phyloP scores from a whole-genome alignment of 441 rosid genomes.

The Arabidopsis lyrata region DNA sequence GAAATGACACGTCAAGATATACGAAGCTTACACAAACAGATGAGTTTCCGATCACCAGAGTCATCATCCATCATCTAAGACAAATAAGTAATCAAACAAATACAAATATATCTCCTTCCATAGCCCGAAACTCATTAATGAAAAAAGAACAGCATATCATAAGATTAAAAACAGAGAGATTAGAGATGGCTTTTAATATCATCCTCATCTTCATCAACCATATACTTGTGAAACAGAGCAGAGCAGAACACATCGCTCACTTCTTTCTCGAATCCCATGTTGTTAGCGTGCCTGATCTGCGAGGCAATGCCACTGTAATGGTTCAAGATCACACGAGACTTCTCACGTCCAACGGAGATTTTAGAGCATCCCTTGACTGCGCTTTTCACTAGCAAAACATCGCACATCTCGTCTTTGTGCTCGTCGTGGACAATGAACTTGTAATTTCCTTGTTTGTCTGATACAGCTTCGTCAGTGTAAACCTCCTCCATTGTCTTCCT shows the following conservation, averaged over 20 bases:
- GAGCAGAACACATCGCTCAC: conserved; percentile 37
- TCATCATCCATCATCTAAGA: conserved; percentile 25
- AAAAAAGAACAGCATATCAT: background rate
- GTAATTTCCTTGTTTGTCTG: conserved; percentile 71
- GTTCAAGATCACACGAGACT: conserved; percentile 45
- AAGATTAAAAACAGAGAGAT: background rate
- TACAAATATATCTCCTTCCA: conserved; percentile 4
- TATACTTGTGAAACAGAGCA: conserved; percentile 40
- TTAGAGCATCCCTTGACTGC: conserved; percentile 1
- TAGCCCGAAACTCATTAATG: conserved; percentile 10
- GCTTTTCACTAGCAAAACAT: conserved; percentile 41
- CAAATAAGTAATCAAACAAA: conserved; percentile 29
- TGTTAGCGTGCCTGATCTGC: conserved; percentile 41
- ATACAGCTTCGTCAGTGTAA: conserved; percentile 56
- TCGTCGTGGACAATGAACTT: conserved; percentile 69
- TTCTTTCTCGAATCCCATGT: conserved; percentile 48
- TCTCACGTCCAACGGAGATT: conserved; percentile 39
- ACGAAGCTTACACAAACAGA: background rate
- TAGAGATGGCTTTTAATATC: conserved; percentile 4
- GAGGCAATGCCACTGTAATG: conserved; percentile 43
- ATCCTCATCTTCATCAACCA: conserved; percentile 38
- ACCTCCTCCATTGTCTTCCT: conserved; percentile 56
- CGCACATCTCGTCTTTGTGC: conserved; percentile 56
- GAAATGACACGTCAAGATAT: conserved; percentile 19
- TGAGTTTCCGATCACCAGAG: background rate